Base-by-base conservation (phyloP, 2,329 filamentous ascomycete species). In the Beauveria sp. region DNA sequence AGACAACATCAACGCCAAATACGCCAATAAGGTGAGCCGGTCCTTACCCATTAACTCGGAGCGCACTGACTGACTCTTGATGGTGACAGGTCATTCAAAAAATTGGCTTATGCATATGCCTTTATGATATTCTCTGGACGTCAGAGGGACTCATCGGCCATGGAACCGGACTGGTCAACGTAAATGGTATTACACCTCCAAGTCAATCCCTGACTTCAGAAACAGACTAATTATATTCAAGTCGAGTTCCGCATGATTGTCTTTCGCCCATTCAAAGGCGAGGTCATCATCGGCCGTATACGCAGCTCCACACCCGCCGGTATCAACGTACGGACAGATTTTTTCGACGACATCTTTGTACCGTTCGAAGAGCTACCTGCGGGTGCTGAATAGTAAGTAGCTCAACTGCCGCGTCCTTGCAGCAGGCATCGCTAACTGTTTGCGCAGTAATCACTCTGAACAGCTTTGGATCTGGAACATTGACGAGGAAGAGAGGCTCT, bases 1-100 rank as follows among this genome's bases (percentile, higher is more conserved):
- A 75, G 93, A 99, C 77, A 95, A 95, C 69, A 95, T 99, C 77
- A 98, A 99, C 73, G 83, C 87, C 65, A 99, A 99, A 77, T 99
- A 97, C 75, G 87, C 93, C 63, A 97, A 99, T 77, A 95, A 93
- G 76, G 88, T 91, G 59, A 54, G 65, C 14, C 8, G 18, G 12
- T 38, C 30, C 20, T 40, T 18, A 8, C 9, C 20, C 3, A 4
- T 16, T 2, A 10, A 16, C 7, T 40, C 30, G 20, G 14, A n/a
- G 34, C 56, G 30, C 34, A 18, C n/a, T 40, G 34, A 14, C 58
- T 46, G 43, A 62, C 58, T 52, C 18, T 52, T 50, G 64, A 22
- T 61, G 49, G 42, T 20, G 28, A 51, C 66, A 89, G 83, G 89
- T 92, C 24, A 91, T 99, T 64, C 93, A 96, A 72, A 95, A 95